Evolutionary conservation across 495 filamentous ascomycete species (phyloP).

Genomic region (Podospora comata): DNA sequence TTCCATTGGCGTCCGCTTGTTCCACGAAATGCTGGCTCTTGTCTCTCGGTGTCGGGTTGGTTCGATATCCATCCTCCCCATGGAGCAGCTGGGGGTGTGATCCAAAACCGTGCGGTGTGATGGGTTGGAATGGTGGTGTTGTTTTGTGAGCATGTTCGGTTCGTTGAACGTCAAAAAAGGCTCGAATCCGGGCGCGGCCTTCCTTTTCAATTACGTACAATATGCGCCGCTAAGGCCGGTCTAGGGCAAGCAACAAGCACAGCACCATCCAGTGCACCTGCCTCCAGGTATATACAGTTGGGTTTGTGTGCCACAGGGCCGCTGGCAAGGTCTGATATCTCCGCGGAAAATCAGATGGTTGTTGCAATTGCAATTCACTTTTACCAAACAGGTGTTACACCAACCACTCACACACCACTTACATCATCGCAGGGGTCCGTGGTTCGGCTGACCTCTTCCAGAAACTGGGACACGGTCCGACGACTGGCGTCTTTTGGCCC

Average conservation of each 20-base stretch:
- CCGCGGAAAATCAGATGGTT: slow-evolving; percentile 23
- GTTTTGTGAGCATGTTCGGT: slow-evolving; percentile 1
- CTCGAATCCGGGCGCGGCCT: slow-evolving; percentile 6
- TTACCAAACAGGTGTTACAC: slow-evolving; percentile 2
- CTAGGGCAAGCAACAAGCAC: slow-evolving; percentile 13
- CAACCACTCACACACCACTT: background rate
- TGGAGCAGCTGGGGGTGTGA: background rate
- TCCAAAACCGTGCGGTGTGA: background rate
- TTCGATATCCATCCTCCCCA: background rate
- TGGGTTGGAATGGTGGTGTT: background rate
- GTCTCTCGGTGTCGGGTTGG: background rate
- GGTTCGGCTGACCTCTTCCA: slow-evolving; percentile 10
- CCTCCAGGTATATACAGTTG: slow-evolving; percentile 12
- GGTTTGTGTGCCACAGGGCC: slow-evolving; percentile 13
- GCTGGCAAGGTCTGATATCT: slow-evolving; percentile 20
- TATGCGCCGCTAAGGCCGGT: slow-evolving; percentile 28
- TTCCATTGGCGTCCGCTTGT: background rate
- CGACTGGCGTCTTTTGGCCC: background rate
- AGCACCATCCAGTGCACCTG: slow-evolving; percentile 21
- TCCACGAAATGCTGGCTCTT: background rate
- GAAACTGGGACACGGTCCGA: slow-evolving; percentile 2
- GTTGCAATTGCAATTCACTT: background rate
- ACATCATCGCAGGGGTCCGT: background rate
- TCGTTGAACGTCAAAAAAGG: slow-evolving; percentile 4
- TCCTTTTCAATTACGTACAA: slow-evolving; percentile 39